A percentile compares a stretch with the other conserved stretches of the same genome.
Evolutionary conservation across 164 flowering plant species (phyloP).

Genomic region (Cinnamomum micranthum): DNA sequence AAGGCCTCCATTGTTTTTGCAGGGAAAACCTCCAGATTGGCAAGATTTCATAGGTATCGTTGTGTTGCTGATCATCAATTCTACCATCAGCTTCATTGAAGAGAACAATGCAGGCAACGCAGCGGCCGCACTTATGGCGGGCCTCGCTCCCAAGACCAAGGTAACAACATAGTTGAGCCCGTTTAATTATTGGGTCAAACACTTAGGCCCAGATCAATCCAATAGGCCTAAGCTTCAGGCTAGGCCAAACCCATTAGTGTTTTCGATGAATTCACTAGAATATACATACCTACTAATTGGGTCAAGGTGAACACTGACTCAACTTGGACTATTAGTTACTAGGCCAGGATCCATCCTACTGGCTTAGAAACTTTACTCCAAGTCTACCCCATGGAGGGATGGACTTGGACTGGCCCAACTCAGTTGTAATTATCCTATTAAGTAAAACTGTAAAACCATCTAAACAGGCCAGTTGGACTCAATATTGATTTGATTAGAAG

Average conservation of each 20-base stretch:
- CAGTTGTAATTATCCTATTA: not conserved
- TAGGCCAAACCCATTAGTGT: no score
- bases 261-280: no score
- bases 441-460: not conserved
- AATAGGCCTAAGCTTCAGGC: no score
- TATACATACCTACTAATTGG: no score
- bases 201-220: no score
- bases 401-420: not conserved
- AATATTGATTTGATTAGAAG: not conserved
- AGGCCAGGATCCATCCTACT: not conserved
- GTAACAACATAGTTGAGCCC: slow-evolving; percentile 19
- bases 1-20: slow-evolving; percentile 1
- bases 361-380: not conserved
- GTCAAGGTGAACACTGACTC: no score
- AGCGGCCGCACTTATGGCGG: slow-evolving; percentile 88
- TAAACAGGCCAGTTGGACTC: not conserved
- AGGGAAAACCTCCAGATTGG: slow-evolving; percentile 85
- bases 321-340: no score
- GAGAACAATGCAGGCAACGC: slow-evolving; percentile 93
- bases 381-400: not conserved
- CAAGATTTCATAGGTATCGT: slow-evolving; percentile 75
- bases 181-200: no score
- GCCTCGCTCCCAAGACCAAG: slow-evolving; percentile 91
- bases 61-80: slow-evolving; percentile 69
- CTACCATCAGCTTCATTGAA: slow-evolving; percentile 84